Evolutionary conservation across 371 early-diverging fungal species (phyloP), one percentile per base, ranked within the genome.

Genomic region (Parasitella parasitica): DNA sequence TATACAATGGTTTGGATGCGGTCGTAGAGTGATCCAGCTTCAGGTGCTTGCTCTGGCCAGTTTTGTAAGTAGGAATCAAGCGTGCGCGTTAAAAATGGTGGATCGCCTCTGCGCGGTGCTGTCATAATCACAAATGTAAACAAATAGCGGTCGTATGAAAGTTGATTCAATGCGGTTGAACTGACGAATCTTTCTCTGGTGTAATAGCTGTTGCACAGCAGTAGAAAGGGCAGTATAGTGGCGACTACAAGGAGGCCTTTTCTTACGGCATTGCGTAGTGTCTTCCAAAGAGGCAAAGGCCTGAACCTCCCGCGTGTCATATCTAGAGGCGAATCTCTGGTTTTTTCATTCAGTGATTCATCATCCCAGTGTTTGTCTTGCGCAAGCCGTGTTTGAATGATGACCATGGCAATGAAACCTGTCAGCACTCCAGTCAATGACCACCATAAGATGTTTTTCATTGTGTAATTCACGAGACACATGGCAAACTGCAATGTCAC

Each of bases 391-490:
- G 32, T 34, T 50, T 68, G 71, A 24, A 76, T 63, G 12, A 62
- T 15, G 22, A 78, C 2, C 5, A 73, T 61, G 2, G 63, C 72
- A n/a, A 80, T 36, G n/a, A 72, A 59, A 1, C 83, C 83, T 27
- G 69, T 66, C 13, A 77, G 20, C 16, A 78, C 52, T 7, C 80
- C 80, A 9, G 77, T 53, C 22, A 78, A 63, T n/a, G 77, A 73
- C 83, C 80, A 82, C 83, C 83, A 82, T 13, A 80, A 56, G 49
- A 78, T 75, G 16, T 75, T 77, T 59, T 77, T 76, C 3, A 70
- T 61, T 9, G 73, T 27, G 26, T 59, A 75, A 54, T 82, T 82
- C 36, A 80, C 26, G 15, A 80, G 70, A 36, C 78, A 80, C 63
- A 80, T 73, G 34, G 69, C 24, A 32, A 72, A 22, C 59, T 78